phyloP scores from a whole-genome alignment of 2,329 filamentous ascomycete species.

The Parafenestella ontariensis region DNA sequence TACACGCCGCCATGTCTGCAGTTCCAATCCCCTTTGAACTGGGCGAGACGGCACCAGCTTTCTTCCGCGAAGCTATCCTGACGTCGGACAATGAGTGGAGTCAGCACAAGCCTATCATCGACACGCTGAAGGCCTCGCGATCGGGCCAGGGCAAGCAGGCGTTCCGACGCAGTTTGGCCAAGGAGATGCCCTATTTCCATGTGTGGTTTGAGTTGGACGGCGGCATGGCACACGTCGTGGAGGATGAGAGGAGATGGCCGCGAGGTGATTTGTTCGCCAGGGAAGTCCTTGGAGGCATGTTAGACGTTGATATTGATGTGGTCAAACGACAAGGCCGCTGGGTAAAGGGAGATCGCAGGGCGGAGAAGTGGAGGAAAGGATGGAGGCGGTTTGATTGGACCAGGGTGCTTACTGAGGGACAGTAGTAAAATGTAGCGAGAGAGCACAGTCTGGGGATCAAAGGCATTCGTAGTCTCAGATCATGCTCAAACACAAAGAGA shows the following conservation, averaged over 20 bases:
- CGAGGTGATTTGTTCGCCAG: conserved; percentile 90
- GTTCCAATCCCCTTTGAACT: conserved; percentile 89
- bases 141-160: conserved; percentile 78
- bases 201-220: conserved; percentile 93
- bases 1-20: conserved; percentile 84
- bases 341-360: conserved; percentile 71
- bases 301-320: conserved; percentile 80
- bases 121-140: conserved; percentile 73
- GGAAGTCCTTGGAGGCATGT: conserved; percentile 90
- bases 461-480: not conserved
- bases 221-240: conserved; percentile 89
- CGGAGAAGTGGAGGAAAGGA: conserved; percentile 79
- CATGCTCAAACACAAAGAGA: not conserved
- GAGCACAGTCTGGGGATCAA: not conserved
- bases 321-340: conserved; percentile 92
- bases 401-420: conserved; percentile 62
- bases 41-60: conserved; percentile 90
- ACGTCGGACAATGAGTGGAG: conserved; percentile 90
- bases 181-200: conserved; percentile 99
- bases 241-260: conserved; percentile 86
- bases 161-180: conserved; percentile 82
- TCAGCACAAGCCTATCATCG: conserved; percentile 93
- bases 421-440: not conserved
- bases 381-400: conserved; percentile 97
- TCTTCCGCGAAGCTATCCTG: conserved; percentile 94